phyloP scores from a whole-genome alignment of 257 asterid genomes.

The Nicotiana paniculata region DNA sequence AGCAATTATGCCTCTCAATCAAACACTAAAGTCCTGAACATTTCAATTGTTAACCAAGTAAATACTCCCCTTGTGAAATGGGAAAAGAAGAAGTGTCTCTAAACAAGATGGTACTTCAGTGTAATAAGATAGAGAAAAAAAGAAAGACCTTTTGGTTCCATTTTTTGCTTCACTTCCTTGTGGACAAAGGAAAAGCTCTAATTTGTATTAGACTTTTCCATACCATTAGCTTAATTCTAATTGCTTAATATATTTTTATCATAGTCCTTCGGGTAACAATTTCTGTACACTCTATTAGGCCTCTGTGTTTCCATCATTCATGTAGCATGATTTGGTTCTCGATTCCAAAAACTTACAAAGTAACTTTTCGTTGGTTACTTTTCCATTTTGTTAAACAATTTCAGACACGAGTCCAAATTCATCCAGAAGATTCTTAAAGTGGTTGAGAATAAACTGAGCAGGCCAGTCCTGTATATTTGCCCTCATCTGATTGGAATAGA shows the following conservation, averaged over 20 bases:
- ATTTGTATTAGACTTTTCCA: neutral
- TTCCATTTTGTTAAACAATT: neutral
- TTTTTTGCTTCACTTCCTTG: neutral
- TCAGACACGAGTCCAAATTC: slow-evolving; percentile 16
- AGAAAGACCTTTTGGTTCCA: neutral
- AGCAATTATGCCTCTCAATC: no score
- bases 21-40: no score
- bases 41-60: neutral
- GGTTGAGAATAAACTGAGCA: slow-evolving; percentile 12
- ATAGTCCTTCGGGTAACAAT: neutral
- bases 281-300: neutral
- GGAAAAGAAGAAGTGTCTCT: neutral
- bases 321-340: neutral
- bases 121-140: neutral
- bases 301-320: neutral
- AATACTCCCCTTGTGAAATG: neutral
- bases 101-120: neutral
- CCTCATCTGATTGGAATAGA: slow-evolving; percentile 14
- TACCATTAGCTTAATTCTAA: neutral
- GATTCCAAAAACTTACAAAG: neutral
- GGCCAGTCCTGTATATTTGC: slow-evolving; percentile 9
- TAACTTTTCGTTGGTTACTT: neutral
- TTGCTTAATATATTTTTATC: neutral
- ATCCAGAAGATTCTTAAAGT: slow-evolving; percentile 16
- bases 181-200: neutral